Evolutionary conservation across 169 alveolate genomes (phyloP).

Genomic region (Eimeria falciformis): DNA sequence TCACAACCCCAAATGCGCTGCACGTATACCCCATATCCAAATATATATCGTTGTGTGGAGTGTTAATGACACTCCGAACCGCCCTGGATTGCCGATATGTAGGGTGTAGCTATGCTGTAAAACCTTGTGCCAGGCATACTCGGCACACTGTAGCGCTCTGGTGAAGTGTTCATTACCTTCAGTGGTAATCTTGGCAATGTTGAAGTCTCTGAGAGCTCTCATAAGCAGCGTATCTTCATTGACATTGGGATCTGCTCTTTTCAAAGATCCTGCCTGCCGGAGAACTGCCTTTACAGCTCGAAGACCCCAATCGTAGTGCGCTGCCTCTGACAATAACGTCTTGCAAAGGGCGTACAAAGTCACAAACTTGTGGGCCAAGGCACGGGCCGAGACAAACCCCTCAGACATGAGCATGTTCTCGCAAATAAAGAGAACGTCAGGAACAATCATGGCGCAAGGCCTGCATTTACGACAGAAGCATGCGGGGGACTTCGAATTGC

Average conservation of each 20-base stretch:
- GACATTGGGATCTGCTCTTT: slow-evolving; percentile 90
- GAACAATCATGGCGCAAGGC: slow-evolving; percentile 98
- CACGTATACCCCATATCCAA: not conserved
- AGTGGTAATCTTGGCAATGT: slow-evolving; percentile 94
- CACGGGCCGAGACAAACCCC: slow-evolving; percentile 96
- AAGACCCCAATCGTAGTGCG: slow-evolving; percentile 96
- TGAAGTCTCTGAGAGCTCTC: slow-evolving; percentile 96
- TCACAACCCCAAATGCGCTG: not conserved
- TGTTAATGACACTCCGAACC: not conserved
- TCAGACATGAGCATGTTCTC: slow-evolving; percentile 98
- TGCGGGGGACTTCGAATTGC: not conserved
- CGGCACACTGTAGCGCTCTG: too few species aligned
- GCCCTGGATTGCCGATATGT: too few species aligned
- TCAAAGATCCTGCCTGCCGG: slow-evolving; percentile 94
- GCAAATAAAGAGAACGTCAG: slow-evolving; percentile 95
- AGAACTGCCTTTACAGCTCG: slow-evolving; percentile 94
- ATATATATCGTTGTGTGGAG: not conserved
- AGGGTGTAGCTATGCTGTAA: too few species aligned
- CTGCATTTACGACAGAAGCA: slow-evolving; percentile 78
- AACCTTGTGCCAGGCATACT: too few species aligned
- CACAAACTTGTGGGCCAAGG: slow-evolving; percentile 95
- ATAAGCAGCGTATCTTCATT: slow-evolving; percentile 91
- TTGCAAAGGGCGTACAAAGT: slow-evolving; percentile 91
- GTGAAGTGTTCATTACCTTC: slow-evolving; percentile 42
- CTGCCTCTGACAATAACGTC: slow-evolving; percentile 94